These are phyloP conservation scores for Caryopteris hybrid DNA, from an alignment of 305 asterid species.

Conservation along the genomic window DNA sequence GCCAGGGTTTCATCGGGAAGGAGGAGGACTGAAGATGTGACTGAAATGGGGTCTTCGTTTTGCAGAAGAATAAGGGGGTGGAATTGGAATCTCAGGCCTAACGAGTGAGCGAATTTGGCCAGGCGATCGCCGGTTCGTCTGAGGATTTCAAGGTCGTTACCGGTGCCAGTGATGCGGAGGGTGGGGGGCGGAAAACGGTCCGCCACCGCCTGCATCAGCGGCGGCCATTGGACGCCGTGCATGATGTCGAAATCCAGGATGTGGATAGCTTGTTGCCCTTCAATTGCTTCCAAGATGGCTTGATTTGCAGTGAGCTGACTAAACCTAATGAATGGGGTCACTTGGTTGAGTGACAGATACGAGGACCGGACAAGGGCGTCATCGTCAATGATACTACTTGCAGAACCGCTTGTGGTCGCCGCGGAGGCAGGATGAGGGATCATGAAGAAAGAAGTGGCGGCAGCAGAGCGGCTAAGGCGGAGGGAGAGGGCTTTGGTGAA, in stretches of 20 bases:
- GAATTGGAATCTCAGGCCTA: slow-evolving; percentile 78
- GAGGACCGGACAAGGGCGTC: slow-evolving; percentile 58
- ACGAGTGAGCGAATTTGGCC: slow-evolving; percentile 69
- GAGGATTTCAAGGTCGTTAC: slow-evolving; percentile 59
- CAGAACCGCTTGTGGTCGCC: neutral
- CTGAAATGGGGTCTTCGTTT: slow-evolving; percentile 40
- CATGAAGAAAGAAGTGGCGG: slow-evolving; percentile 18
- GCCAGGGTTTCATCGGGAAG: slow-evolving; percentile 79
- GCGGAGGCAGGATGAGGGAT: slow-evolving; percentile 1
- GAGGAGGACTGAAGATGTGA: slow-evolving; percentile 32
- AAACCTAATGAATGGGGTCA: slow-evolving; percentile 79
- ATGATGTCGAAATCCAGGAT: slow-evolving; percentile 86
- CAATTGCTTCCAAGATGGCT: slow-evolving; percentile 76
- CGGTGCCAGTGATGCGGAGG: slow-evolving; percentile 85
- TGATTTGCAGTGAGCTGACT: slow-evolving; percentile 90
- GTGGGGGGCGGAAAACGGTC: slow-evolving; percentile 70
- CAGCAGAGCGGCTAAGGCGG: slow-evolving; percentile 44
- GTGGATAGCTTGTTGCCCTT: slow-evolving; percentile 62
- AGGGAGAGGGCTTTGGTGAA: slow-evolving; percentile 70
- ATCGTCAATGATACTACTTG: slow-evolving; percentile 8
- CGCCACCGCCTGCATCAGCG: slow-evolving; percentile 86
- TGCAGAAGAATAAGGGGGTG: slow-evolving; percentile 48
- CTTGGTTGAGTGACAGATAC: slow-evolving; percentile 67
- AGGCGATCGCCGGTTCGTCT: slow-evolving; percentile 83
- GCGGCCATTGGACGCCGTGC: slow-evolving; percentile 99